Percentiles rank a stretch among this genome's conserved stretches.
Conservation (phyloP, 2,329 filamentous ascomycete genomes). For the Penicillium sp. region DNA sequence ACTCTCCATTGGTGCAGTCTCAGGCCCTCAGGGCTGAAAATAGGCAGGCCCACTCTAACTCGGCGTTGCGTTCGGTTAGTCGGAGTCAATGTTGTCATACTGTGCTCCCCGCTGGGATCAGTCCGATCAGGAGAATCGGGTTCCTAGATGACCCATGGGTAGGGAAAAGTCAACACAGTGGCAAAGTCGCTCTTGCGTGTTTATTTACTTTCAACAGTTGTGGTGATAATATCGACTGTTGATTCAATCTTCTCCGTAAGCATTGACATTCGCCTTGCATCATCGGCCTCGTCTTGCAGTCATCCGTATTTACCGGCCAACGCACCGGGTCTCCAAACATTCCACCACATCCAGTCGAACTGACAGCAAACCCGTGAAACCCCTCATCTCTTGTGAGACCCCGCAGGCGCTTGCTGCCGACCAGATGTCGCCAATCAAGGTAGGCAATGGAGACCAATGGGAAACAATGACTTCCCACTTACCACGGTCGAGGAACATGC, state of each 20-base stretch:
- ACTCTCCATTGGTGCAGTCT: slow-evolving; percentile 12
- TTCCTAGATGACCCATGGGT: background rate
- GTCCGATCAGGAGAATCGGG: background rate
- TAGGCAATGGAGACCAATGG: background rate
- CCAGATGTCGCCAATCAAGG: background rate
- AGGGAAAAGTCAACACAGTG: background rate
- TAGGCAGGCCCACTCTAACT: slow-evolving; percentile 7
- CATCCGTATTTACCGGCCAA: background rate
- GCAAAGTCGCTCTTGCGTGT: background rate
- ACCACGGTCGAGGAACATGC: background rate
- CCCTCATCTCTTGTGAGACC: background rate
- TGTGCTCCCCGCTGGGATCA: background rate
- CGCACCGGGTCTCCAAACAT: background rate
- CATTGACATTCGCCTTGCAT: background rate
- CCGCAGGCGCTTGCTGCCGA: background rate
- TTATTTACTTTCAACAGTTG: background rate
- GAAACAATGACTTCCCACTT: background rate
- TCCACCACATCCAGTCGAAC: background rate
- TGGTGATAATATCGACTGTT: background rate
- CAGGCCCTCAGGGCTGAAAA: slow-evolving; percentile 15
- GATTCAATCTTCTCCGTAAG: background rate
- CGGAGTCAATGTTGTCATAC: slow-evolving; percentile 9
- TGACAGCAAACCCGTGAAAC: background rate
- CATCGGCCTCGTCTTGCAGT: background rate
- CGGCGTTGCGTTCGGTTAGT: background rate